Base-by-base conservation (phyloP, 2,329 filamentous ascomycete species). In the Pseudocercospora ulei region DNA sequence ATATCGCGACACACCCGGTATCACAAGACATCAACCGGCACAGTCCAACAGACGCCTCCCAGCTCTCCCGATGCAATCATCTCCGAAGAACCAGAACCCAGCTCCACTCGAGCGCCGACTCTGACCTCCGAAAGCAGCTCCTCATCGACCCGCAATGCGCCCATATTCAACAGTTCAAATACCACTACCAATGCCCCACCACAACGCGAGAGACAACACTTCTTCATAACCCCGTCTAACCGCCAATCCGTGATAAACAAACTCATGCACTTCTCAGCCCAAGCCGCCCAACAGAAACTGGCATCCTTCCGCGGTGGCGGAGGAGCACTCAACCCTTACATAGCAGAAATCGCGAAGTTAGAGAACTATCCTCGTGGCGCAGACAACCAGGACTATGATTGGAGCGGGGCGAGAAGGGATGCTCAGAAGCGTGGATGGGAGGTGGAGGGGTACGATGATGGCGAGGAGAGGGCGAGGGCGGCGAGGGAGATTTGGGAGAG, bases 271-370 rank as follows among this genome's bases (percentile, higher is more conserved):
- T 35, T 29, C 6, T 27, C 40, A 2, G 40, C 29, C 3, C 6
- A 19, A n/a, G 35, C 25, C 7, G 40, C 40, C n/a, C 16, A 4
- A 5, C 24, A 30, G 0, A 14, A 33, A 2, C 11, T 31, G 8
- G 6, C 3, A n/a, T 6, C 20, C 5, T 24, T 18, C 5, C 16
- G 38, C 18, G 28, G 18, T n/a, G 29, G 18, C 7, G 30, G 24
- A 0, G 17, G 11, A 0, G 19, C 13, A 1, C 19, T 39, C 1
- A 44, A 44, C n/a, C 33, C 38, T 1, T 40, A 26, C 8, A 19
- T 44, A 6, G 31, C 26, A 0, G 41, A 44, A 11, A 44, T 44
- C 31, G 31, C 33, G 5, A 44, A 40, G 14, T 27, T 44, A 3
- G 23, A 14, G 1, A 5, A 27, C 7, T 18, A 30, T 18, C 26